Evolutionary conservation across 306 rosid species (phyloP), one percentile per base, ranked within the genome.

Genomic region (Coriaria nepalensis): DNA sequence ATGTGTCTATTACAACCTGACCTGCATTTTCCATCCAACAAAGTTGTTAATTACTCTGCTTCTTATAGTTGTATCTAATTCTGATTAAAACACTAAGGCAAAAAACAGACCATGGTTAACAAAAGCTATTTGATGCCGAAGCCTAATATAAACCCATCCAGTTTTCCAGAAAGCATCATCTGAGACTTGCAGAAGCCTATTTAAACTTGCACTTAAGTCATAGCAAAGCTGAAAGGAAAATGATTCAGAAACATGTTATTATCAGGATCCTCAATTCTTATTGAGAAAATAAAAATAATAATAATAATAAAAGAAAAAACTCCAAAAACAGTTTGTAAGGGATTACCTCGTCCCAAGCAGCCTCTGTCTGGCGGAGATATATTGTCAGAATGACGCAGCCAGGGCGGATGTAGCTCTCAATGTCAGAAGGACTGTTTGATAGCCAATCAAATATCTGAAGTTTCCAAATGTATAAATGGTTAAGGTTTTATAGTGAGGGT

Each of bases 391-490:
- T 70, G 56, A 87, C 96, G 45, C 96, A 87, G 20, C 96, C 96
- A 13, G 96, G 96, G 59, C 94, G 72, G 57, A 87, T 83, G 85
- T 80, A 76, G 73, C 96, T 87, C 72, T 87, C 94, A 82, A 87
- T 80, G 61, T 83, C 94, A 6, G 86, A 80, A 8, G 96, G 96
- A 62, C 94, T 71, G 54, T 68, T 80, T 43, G 94, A 80, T 54
- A 87, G 94, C 96, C 96, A 87, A 53, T 62, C 71, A 72, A 55
- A 80, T 57, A 87, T 78, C 96, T 87, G 50, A 3, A 20, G 29
- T 20, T 20, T 20, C 29, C 1, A 20, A 20, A 20, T 20, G 29
- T 20, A 20, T 20, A 29, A 53, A 51, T 10, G 55, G 9, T 2
- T 47, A 49, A 43, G 50, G 36, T 33, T 53, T 8, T 37, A 38